Conservation (phyloP, 805 yeast genomes). For the Pichia californica region DNA sequence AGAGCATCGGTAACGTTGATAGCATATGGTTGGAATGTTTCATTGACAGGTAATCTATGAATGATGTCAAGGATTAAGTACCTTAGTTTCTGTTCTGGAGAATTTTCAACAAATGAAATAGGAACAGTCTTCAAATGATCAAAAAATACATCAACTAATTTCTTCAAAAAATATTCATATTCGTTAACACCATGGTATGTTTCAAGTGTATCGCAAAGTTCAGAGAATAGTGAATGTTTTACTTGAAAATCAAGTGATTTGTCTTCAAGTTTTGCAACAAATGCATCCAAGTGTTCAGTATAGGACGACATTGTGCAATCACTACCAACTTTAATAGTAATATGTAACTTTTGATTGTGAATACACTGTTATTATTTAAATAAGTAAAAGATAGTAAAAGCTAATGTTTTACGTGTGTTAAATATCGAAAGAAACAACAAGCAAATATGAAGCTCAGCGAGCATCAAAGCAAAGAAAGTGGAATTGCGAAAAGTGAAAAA, state of each 20-base stretch:
- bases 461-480: too few species aligned
- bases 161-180: constrained; percentile 67
- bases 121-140: constrained; percentile 61
- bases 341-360: too few species aligned
- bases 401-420: neutral
- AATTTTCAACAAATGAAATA: constrained; percentile 55
- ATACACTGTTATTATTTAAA: too few species aligned
- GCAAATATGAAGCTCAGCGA: too few species aligned
- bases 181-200: constrained; percentile 76
- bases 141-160: constrained; percentile 64
- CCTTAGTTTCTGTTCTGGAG: constrained; percentile 74
- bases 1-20: constrained; percentile 52
- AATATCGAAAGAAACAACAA: too few species aligned
- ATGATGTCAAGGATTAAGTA: constrained; percentile 70
- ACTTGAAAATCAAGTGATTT: constrained; percentile 50
- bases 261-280: constrained; percentile 54
- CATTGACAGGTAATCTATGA: constrained; percentile 78
- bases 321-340: too few species aligned
- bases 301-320: constrained; percentile 30
- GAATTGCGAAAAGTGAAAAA: constrained; percentile 1
- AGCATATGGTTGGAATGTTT: constrained; percentile 68
- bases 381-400: too few species aligned
- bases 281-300: constrained; percentile 56
- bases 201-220: constrained; percentile 81
- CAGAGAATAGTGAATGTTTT: constrained; percentile 67